Conservation (phyloP, 768 basidiomycete genomes). For the Infundibulicybe gibba region DNA sequence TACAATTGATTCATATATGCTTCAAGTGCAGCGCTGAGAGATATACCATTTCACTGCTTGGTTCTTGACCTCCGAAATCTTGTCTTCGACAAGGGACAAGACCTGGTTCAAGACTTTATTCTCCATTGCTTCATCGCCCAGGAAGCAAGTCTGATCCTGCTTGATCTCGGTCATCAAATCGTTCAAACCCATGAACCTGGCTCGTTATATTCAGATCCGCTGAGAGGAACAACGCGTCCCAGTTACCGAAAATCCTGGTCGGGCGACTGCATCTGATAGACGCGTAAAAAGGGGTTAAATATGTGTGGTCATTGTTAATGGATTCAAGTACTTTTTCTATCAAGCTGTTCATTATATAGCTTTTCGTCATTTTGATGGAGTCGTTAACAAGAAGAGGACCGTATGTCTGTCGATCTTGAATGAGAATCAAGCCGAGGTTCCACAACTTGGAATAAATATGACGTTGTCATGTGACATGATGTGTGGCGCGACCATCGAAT, state of each 20-base stretch:
- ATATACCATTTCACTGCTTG: conserved; percentile 91
- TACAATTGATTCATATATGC: conserved; percentile 23
- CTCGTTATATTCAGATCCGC: conserved; percentile 9
- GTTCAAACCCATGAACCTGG: conserved; percentile 96
- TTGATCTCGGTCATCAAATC: conserved; percentile 90
- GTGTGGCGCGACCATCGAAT: too few relatives aligned
- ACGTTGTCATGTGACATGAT: too few relatives aligned
- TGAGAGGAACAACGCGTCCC: conserved; percentile 20
- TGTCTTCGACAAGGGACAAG: conserved; percentile 84
- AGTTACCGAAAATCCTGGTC: conserved; percentile 87
- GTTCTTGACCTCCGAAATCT: conserved; percentile 98
- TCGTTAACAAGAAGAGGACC: background rate
- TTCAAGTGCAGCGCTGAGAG: background rate
- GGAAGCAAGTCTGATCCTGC: conserved; percentile 69
- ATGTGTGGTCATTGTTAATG: conserved; percentile 1
- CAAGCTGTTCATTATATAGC: conserved; percentile 80
- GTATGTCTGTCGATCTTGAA: too few relatives aligned
- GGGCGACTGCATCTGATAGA: conserved; percentile 75
- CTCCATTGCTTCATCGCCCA: conserved; percentile 85
- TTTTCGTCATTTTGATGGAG: conserved; percentile 67
- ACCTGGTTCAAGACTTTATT: conserved; percentile 82
- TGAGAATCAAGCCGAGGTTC: too few relatives aligned
- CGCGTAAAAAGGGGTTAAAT: conserved; percentile 3
- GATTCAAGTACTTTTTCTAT: conserved; percentile 63
- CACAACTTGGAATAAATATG: too few relatives aligned